A percentile compares a stretch with the other conserved stretches of the same genome.
phyloP scores from a whole-genome alignment of 2,329 filamentous ascomycete genomes.

The Calonectria hongkongensis region DNA sequence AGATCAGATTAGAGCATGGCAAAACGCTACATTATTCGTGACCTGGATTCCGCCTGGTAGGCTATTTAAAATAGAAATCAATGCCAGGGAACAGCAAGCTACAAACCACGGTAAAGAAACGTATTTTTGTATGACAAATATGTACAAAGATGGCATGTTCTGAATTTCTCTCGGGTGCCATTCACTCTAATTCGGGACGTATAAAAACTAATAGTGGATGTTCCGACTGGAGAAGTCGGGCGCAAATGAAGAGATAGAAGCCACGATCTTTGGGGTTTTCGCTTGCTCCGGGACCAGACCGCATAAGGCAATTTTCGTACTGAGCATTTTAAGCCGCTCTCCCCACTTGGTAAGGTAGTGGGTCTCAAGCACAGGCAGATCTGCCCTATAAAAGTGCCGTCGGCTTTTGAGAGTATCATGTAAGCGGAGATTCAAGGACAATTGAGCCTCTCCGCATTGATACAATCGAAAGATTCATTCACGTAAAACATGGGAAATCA shows the following conservation, averaged over 20 bases:
- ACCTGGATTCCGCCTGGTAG: too few species aligned
- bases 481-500: not conserved
- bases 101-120: too few species aligned
- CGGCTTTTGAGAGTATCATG: not conserved
- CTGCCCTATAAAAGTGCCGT: not conserved
- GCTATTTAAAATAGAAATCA: too few species aligned
- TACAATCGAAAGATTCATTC: not conserved
- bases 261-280: not conserved
- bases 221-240: not conserved
- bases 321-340: not conserved
- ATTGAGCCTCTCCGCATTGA: not conserved
- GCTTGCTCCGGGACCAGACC: not conserved
- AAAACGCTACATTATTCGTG: too few species aligned
- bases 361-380: constrained; percentile 8
- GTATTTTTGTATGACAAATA: too few species aligned
- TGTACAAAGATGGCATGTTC: too few species aligned
- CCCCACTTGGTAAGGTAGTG: not conserved
- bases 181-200: too few species aligned
- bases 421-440: constrained; percentile 4
- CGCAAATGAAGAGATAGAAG: too few species aligned
- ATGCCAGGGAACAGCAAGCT: too few species aligned
- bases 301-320: constrained; percentile 7
- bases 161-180: too few species aligned
- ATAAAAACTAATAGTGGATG: not conserved
- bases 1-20: too few species aligned